Percentiles rank a stretch among this genome's conserved stretches.
Evolutionary conservation across 139 green algal genomes (phyloP).

Genomic region (Eudorina sp.): DNA sequence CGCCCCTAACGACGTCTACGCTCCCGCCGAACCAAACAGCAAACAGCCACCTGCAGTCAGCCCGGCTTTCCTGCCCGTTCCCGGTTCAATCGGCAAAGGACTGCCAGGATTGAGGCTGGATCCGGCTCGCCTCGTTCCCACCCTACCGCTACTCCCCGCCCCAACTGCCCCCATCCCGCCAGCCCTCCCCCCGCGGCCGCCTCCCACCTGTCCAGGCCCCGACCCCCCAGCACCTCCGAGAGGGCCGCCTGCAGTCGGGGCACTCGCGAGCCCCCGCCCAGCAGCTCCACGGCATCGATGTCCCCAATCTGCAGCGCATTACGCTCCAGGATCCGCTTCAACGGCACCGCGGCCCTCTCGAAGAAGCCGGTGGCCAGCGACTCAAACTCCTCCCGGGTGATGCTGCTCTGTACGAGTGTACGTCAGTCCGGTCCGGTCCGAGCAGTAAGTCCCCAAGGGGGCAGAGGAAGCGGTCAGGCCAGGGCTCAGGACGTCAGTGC

Average conservation of each 20-base stretch:
- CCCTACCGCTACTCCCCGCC: too few relatives aligned
- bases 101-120: too few relatives aligned
- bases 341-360: conserved; percentile 60
- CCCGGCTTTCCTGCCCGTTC: too few relatives aligned
- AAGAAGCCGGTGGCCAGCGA: conserved; percentile 85
- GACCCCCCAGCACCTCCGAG: conserved; percentile 77
- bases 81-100: too few relatives aligned
- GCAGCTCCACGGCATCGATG: conserved; percentile 87
- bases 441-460: background rate
- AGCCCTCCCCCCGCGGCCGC: too few relatives aligned
- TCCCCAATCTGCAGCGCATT: conserved; percentile 76
- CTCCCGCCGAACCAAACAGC: too few relatives aligned
- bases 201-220: conserved; percentile 75
- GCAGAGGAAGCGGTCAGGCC: too few relatives aligned
- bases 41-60: too few relatives aligned
- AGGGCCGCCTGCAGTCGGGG: conserved; percentile 85
- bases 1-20: too few relatives aligned
- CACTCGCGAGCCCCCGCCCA: conserved; percentile 91
- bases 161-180: too few relatives aligned
- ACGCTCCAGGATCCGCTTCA: conserved; percentile 81
- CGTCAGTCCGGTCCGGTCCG: background rate
- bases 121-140: too few relatives aligned
- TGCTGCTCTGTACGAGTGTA: conserved; percentile 60
- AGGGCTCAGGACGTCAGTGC: too few relatives aligned
- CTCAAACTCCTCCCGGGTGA: conserved; percentile 86